These are phyloP conservation scores for Stagonosporopsis chrysanthemi DNA, from an alignment of 2,329 filamentous ascomycete genomes.

Conservation along the genomic window DNA sequence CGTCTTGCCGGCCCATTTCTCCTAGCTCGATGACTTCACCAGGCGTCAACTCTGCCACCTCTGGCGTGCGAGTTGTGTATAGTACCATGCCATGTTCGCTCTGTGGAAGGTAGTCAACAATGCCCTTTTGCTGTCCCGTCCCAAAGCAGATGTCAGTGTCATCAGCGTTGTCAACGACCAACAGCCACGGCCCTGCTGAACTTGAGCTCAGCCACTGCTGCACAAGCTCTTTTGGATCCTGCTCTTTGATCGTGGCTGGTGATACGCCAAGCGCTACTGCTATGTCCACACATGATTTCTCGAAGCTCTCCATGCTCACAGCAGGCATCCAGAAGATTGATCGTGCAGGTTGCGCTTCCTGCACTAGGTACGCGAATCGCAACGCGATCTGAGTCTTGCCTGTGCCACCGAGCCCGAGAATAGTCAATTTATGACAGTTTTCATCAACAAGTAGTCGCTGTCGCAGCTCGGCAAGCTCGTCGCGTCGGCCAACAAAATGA, in stretches of 20 bases:
- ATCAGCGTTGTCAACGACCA: slow-evolving; percentile 39
- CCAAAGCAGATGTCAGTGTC: slow-evolving; percentile 21
- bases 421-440: slow-evolving; percentile 34
- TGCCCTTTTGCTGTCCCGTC: slow-evolving; percentile 22
- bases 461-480: slow-evolving; percentile 34
- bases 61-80: slow-evolving; percentile 20
- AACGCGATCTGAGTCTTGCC: slow-evolving; percentile 46
- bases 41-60: slow-evolving; percentile 18
- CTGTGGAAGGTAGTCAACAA: slow-evolving; percentile 22
- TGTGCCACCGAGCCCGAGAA: slow-evolving; percentile 40
- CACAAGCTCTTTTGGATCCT: slow-evolving; percentile 31
- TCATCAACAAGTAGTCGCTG: slow-evolving; percentile 32
- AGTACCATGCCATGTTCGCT: slow-evolving; percentile 12
- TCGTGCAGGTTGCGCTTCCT: slow-evolving; percentile 21
- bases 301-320: slow-evolving; percentile 30
- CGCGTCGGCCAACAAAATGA: slow-evolving; percentile 35
- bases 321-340: slow-evolving; percentile 36
- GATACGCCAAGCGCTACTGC: slow-evolving; percentile 20
- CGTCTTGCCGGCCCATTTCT: slow-evolving; percentile 14
- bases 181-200: slow-evolving; percentile 27
- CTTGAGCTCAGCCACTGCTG: slow-evolving; percentile 27
- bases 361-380: slow-evolving; percentile 37
- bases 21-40: slow-evolving; percentile 22
- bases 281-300: slow-evolving; percentile 26
- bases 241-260: slow-evolving; percentile 15